Conservation (phyloP, 129 eudicot genomes). For the Flaveria linearis region DNA sequence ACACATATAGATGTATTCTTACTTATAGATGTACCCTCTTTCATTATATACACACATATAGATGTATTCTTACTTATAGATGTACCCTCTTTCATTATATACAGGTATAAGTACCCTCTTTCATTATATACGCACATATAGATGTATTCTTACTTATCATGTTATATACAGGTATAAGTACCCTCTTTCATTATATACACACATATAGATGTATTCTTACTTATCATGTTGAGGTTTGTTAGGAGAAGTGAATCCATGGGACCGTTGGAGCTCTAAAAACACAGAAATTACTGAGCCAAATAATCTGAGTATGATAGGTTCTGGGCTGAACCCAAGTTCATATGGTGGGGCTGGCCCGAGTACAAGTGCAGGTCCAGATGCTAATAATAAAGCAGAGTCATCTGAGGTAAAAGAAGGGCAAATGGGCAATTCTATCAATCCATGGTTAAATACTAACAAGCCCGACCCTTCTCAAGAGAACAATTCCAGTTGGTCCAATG, state of each 20-base stretch:
- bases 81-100: neutral
- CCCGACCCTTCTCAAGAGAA: constrained; percentile 23
- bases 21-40: neutral
- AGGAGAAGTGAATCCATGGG: constrained; percentile 61
- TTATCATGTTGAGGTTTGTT: constrained; percentile 12
- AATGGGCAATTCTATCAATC: constrained; percentile 27
- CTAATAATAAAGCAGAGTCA: constrained; percentile 25
- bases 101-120: neutral
- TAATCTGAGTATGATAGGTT: constrained; percentile 39
- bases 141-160: too few relatives aligned
- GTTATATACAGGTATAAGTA: constrained; percentile 50
- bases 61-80: too few relatives aligned
- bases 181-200: neutral
- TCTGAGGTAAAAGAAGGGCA: constrained; percentile 25
- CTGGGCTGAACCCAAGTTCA: constrained; percentile 43
- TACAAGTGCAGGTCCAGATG: constrained; percentile 19
- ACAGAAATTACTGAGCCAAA: constrained; percentile 30
- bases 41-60: neutral
- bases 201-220: neutral
- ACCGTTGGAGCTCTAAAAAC: constrained; percentile 45
- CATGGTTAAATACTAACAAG: constrained; percentile 29
- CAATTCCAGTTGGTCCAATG: constrained; percentile 27
- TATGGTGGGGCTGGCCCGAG: constrained; percentile 37
- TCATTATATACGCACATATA: too few relatives aligned
- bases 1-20: neutral